Evolutionary conservation across 441 rosid species (phyloP), one percentile per base, ranked within the genome.

Genomic region (Euphorbia schlechtendalii): DNA sequence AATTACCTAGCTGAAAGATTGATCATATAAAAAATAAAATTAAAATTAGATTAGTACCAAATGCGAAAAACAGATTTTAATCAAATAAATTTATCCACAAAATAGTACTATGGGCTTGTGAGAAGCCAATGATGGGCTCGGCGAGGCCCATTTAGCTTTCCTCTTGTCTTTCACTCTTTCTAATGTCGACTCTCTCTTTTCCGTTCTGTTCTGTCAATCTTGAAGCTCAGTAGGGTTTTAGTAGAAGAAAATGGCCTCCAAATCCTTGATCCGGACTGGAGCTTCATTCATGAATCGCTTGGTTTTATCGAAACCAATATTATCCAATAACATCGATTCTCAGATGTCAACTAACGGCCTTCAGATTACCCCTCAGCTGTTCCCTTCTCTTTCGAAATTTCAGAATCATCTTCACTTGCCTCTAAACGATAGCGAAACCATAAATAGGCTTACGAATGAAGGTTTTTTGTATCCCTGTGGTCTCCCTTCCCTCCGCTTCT

Each of bases 401-500:
- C 83, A 76, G 58, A 55, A 54, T 49, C 63, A 80, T 32, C 69
- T 77, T 41, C 64, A 61, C 61, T 70, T 76, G 15, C 82, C 74
- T 4, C 82, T 45, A 60, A 77, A 67, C 74, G 83, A 84, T 55
- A 67, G 52, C 40, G 63, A 2, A 46, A 70, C 81, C 14, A 24
- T 76, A 34, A 67, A 71, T 4, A 78, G 61, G 21, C 53, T 79
- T 17, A 40, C 76, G 1, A 74, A 79, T 14, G 69, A 76, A 46
- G 86, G 79, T 0, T 88, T 83, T 62, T 64, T 84, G 25, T 76
- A 86, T 52, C 93, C 89, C 0, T 58, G 68, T 54, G 94, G 90
- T 51, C 81, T 88, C 68, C 99, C 99, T 41, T 85, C 96, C 36
- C 84, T 88, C 68, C 81, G 74, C 55, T 90, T 93, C 86, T 93